A percentile compares a stretch with the other conserved stretches of the same genome.
Conservation (phyloP, 768 basidiomycete species). For the Vararia minispora region DNA sequence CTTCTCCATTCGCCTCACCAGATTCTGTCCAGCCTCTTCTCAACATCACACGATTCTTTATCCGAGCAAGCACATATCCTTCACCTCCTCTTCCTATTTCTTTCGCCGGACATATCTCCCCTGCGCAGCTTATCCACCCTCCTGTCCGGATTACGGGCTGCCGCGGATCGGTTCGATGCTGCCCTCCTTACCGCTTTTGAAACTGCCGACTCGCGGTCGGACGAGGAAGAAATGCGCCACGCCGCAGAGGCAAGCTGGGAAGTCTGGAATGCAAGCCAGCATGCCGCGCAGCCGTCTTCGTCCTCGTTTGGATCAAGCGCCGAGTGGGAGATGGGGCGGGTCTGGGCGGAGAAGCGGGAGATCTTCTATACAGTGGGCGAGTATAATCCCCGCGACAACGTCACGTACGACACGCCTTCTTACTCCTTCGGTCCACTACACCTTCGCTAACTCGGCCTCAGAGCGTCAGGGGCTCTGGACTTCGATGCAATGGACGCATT, state of each 20-base stretch:
- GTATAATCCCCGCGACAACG: constrained; percentile 78
- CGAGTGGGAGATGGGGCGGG: constrained; percentile 89
- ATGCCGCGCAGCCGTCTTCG: too few species aligned
- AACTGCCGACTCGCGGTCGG: constrained; percentile 58
- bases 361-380: constrained; percentile 80
- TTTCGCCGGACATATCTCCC: constrained; percentile 63
- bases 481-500: constrained; percentile 94
- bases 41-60: constrained; percentile 16
- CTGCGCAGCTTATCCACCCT: constrained; percentile 55
- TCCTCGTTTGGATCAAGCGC: constrained; percentile 19
- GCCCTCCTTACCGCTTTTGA: constrained; percentile 83
- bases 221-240: constrained; percentile 71
- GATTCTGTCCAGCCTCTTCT: constrained; percentile 49
- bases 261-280: constrained; percentile 42
- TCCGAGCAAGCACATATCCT: constrained; percentile 39
- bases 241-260: constrained; percentile 82
- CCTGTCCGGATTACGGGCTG: constrained; percentile 54
- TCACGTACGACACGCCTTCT: constrained; percentile 50
- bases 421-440: background rate
- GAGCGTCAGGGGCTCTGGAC: constrained; percentile 38
- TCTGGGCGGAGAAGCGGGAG: constrained; percentile 93
- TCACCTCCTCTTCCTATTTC: constrained; percentile 61
- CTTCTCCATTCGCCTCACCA: constrained; percentile 56
- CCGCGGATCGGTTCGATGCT: constrained; percentile 85
- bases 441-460: constrained; percentile 1